Conservation (phyloP, 108 stramenopile genomes). For the Nitzschia putrida region DNA sequence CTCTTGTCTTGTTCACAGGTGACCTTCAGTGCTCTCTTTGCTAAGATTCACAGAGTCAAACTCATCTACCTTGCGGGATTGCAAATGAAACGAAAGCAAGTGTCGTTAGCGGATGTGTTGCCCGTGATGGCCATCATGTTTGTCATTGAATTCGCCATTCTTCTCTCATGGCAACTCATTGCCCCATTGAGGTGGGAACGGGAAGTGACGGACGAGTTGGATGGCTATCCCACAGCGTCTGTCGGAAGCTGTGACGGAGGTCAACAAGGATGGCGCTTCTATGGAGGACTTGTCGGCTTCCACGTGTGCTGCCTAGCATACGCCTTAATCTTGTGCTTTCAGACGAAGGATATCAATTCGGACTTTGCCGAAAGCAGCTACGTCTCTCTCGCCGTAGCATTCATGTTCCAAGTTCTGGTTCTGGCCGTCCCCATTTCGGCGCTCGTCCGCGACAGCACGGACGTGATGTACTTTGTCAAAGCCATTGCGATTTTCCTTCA, state of each 20-base stretch:
- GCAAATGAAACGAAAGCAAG: constrained; percentile 27
- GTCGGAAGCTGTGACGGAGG: constrained; percentile 28
- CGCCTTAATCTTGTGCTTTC: constrained; percentile 31
- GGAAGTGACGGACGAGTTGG: constrained; percentile 18
- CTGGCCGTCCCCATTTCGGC: constrained; percentile 41
- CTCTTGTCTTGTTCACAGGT: no score
- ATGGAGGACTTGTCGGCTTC: constrained; percentile 20
- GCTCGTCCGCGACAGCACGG: constrained; percentile 34
- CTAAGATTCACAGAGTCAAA: constrained; percentile 41
- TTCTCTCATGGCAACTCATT: constrained; percentile 31
- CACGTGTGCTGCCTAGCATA: constrained; percentile 34
- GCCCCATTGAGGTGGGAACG: constrained; percentile 33
- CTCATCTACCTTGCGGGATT: constrained; percentile 29
- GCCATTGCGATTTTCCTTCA: constrained; percentile 35
- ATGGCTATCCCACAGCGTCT: constrained; percentile 23
- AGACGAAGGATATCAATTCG: constrained; percentile 35
- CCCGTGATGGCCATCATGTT: constrained; percentile 32
- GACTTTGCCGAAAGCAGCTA: constrained; percentile 51
- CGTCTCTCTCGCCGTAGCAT: constrained; percentile 45
- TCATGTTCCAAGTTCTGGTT: constrained; percentile 48
- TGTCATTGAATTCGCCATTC: constrained; percentile 20
- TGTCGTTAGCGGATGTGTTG: constrained; percentile 26
- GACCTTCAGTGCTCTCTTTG: constrained; percentile 32
- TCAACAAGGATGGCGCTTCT: constrained; percentile 19
- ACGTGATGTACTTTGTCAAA: constrained; percentile 40